phyloP scores from a whole-genome alignment of 371 early-diverging fungal genomes.

The Rhizopus sp. region DNA sequence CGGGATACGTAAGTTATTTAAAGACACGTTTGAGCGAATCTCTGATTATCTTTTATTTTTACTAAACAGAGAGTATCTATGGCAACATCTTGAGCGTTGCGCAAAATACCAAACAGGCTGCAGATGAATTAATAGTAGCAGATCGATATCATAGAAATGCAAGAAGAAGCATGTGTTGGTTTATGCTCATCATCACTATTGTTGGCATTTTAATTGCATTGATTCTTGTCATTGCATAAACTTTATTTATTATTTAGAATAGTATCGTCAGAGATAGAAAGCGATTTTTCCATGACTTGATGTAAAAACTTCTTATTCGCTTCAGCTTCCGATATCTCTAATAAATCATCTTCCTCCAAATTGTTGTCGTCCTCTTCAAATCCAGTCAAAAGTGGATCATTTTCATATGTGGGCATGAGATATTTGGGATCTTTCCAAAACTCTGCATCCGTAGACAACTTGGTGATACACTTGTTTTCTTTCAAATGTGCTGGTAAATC shows the following conservation, averaged over 20 bases:
- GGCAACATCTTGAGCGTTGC: constrained; percentile 83
- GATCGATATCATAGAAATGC: constrained; percentile 78
- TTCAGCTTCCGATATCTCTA: constrained; percentile 29
- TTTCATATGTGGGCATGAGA: constrained; percentile 82
- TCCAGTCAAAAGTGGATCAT: constrained; percentile 84
- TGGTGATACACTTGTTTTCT: constrained; percentile 46
- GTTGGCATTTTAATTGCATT: constrained; percentile 54
- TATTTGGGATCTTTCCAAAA: constrained; percentile 80
- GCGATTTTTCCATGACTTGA: constrained; percentile 26
- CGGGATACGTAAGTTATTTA: constrained; percentile 72
- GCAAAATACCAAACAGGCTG: constrained; percentile 77
- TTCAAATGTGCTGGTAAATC: constrained; percentile 58
- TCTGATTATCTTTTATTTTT: constrained; percentile 1
- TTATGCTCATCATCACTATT: constrained; percentile 71
- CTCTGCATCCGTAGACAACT: constrained; percentile 52
- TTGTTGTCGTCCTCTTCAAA: constrained; percentile 66
- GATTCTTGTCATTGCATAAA: constrained; percentile 30
- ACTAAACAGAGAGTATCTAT: constrained; percentile 45
- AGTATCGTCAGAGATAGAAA: constrained; percentile 17
- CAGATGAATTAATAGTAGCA: constrained; percentile 80
- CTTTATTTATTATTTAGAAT: background rate
- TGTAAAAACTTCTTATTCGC: constrained; percentile 39
- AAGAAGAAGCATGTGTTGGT: constrained; percentile 80
- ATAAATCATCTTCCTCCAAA: constrained; percentile 37
- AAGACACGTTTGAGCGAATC: background rate